Evolutionary conservation across 108 stramenopile species (phyloP).

Genomic region (Stephanodiscus triporus): DNA sequence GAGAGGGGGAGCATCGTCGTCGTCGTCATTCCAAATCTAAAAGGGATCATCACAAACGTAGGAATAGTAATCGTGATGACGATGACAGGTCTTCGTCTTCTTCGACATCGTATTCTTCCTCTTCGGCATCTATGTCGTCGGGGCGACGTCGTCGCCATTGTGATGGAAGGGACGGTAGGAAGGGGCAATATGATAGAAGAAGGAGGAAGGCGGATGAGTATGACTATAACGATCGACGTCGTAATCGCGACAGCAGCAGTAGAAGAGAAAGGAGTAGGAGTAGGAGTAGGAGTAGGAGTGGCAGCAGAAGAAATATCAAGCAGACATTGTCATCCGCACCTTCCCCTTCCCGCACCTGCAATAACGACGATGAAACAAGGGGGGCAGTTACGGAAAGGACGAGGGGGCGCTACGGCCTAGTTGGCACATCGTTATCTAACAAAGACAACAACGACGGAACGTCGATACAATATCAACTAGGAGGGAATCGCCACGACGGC

Average conservation of each 20-base stretch:
- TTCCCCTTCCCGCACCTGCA: not conserved
- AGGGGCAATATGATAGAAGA: not conserved
- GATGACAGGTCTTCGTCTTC: slow-evolving; percentile 4
- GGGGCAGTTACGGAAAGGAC: slow-evolving; percentile 6
- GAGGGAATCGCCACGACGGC: not conserved
- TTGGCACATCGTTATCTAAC: slow-evolving; percentile 23
- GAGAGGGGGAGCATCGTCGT: slow-evolving; percentile 5
- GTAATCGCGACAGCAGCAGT: slow-evolving; percentile 6
- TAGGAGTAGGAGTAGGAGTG: slow-evolving; percentile 16
- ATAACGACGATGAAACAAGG: slow-evolving; percentile 13
- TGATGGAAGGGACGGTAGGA: slow-evolving; percentile 14
- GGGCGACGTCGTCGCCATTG: slow-evolving; percentile 14
- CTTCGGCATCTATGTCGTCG: not conserved
- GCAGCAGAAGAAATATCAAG: slow-evolving; percentile 3
- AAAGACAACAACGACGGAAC: slow-evolving; percentile 10
- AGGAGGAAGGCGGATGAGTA: slow-evolving; percentile 10
- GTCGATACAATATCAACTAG: not conserved
- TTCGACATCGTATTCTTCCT: slow-evolving; percentile 12
- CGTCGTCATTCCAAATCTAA: not conserved
- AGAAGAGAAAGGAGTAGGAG: slow-evolving; percentile 17
- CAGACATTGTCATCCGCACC: not conserved
- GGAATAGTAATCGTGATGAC: not conserved
- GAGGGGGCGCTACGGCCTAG: slow-evolving; percentile 62
- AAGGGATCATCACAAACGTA: not conserved
- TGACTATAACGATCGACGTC: slow-evolving; percentile 19